phyloP scores from a whole-genome alignment of 2,329 filamentous ascomycete species.

The Pleomassaria siparia region DNA sequence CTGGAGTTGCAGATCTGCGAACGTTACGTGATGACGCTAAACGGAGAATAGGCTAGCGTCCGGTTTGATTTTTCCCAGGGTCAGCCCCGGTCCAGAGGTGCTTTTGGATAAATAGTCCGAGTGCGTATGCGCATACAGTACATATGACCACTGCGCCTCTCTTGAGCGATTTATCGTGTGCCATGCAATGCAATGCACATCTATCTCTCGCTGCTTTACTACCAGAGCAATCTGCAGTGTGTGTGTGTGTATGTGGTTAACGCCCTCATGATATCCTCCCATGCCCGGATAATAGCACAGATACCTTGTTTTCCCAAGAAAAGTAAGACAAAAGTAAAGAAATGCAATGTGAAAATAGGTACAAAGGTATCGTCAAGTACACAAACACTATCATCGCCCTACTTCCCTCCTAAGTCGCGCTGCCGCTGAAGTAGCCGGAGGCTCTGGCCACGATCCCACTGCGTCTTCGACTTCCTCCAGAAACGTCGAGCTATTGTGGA shows the following conservation, averaged over 20 bases:
- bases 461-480: slow-evolving; percentile 90
- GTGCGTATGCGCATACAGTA: neutral
- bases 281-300: slow-evolving; percentile 9
- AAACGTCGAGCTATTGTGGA: slow-evolving; percentile 88
- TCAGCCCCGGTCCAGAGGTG: slow-evolving; percentile 2
- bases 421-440: slow-evolving; percentile 53
- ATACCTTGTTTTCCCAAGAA: slow-evolving; percentile 1
- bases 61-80: neutral
- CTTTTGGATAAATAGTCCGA: slow-evolving; percentile 4
- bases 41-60: neutral
- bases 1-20: neutral
- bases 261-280: slow-evolving; percentile 2
- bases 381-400: slow-evolving; percentile 48
- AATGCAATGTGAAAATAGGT: neutral
- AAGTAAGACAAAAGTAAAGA: neutral
- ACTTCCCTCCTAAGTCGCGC: slow-evolving; percentile 64
- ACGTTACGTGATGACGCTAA: slow-evolving; percentile 11
- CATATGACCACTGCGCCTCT: neutral
- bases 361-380: neutral
- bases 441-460: slow-evolving; percentile 81
- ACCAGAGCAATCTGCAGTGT: neutral
- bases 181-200: too few species aligned
- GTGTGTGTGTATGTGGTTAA: too few species aligned
- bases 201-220: too few species aligned
- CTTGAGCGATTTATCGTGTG: slow-evolving; percentile 1